Evolutionary conservation across 345 rosid genomes (phyloP).

Genomic region (Acer negundo): DNA sequence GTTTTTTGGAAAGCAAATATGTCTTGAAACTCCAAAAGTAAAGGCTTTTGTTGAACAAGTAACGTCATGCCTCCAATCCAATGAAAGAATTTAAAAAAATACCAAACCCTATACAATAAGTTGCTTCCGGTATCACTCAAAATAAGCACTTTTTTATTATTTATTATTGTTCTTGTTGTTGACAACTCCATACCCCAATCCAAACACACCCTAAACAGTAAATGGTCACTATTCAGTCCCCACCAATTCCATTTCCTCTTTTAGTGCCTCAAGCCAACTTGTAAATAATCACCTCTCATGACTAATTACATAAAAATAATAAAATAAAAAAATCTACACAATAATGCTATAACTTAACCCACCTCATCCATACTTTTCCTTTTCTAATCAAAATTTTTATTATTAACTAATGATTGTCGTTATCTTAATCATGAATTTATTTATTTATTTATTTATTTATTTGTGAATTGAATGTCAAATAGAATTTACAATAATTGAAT

Average conservation of each 20-base stretch:
- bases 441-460: no score
- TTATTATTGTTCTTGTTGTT: not conserved
- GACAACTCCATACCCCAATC: not conserved
- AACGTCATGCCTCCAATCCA: not conserved
- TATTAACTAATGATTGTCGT: not conserved
- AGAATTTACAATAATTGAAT: no score
- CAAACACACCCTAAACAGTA: not conserved
- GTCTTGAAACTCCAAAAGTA: conserved; percentile 1
- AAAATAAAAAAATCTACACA: no score
- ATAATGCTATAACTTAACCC: not conserved
- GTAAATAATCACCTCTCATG: conserved; percentile 12
- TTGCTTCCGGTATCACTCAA: conserved; percentile 15
- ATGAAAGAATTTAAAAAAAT: not conserved
- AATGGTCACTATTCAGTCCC: not conserved
- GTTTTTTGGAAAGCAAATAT: not conserved
- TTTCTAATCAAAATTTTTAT: not conserved
- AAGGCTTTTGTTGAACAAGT: not conserved
- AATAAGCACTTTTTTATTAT: conserved; percentile 1
- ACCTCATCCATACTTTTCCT: not conserved
- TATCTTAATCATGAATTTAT: not conserved
- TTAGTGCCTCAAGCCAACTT: conserved; percentile 37
- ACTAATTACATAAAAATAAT: conserved; percentile 11
- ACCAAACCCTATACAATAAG: not conserved
- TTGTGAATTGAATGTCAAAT: not conserved
- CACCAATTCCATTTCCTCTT: not conserved